phyloP scores from a whole-genome alignment of 2,329 filamentous ascomycete species.

The Tolypocladium pustulatum region DNA sequence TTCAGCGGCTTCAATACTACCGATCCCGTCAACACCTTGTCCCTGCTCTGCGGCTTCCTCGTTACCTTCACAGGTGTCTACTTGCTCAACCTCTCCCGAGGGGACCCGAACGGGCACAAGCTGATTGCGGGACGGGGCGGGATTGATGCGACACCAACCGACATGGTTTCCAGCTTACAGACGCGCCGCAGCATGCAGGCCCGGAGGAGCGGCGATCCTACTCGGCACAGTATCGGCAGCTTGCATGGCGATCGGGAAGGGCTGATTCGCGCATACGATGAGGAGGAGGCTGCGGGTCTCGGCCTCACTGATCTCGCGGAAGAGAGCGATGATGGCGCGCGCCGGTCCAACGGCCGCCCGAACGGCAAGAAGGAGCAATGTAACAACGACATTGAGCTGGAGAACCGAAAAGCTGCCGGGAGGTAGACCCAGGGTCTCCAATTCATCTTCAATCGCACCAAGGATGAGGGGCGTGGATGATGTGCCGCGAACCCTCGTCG shows the following conservation, averaged over 20 bases:
- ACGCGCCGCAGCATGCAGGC: slow-evolving; percentile 91
- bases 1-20: slow-evolving; percentile 95
- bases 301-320: slow-evolving; percentile 71
- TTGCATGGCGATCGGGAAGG: slow-evolving; percentile 64
- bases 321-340: slow-evolving; percentile 56
- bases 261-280: slow-evolving; percentile 80
- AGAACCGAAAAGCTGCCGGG: slow-evolving; percentile 33
- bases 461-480: slow-evolving; percentile 4
- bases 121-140: slow-evolving; percentile 50
- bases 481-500: background rate
- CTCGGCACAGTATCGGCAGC: slow-evolving; percentile 53
- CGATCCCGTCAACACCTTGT: slow-evolving; percentile 83
- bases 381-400: slow-evolving; percentile 36
- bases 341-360: slow-evolving; percentile 25
- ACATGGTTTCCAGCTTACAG: slow-evolving; percentile 79
- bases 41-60: slow-evolving; percentile 83
- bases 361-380: slow-evolving; percentile 32
- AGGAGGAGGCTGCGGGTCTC: slow-evolving; percentile 65
- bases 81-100: slow-evolving; percentile 86
- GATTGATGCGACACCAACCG: slow-evolving; percentile 76
- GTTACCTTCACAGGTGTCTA: slow-evolving; percentile 95
- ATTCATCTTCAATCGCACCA: slow-evolving; percentile 1
- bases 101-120: slow-evolving; percentile 72
- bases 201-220: slow-evolving; percentile 60
- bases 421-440: slow-evolving; percentile 16